Base-by-base conservation (phyloP, 306 rosid species). In the Malus sylvestris region DNA sequence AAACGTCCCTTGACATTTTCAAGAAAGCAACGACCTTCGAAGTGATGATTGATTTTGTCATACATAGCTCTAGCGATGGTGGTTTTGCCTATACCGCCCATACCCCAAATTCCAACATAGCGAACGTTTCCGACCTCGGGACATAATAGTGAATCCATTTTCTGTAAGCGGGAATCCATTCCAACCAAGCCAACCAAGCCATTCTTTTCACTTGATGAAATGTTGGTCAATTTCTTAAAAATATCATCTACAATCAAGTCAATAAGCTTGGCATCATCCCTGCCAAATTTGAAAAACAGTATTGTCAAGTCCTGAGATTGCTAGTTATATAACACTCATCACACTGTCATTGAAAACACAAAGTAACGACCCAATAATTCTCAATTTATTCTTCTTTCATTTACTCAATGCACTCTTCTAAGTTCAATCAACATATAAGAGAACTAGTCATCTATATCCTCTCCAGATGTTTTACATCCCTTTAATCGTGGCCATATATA, bases 71-170 rank as follows among this genome's bases (percentile, higher is more conserved):
- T 62, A 4, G 80, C 84, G 1, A 80, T 52, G 49, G 84, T 80
- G 13, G 80, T 80, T n/a, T 80, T 80, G 1, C 84, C 84, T 20
- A 81, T 40, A 10, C 84, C 84, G 1, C 84, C 81, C 84, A 81
- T 76, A 40, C 84, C 84, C 71, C 80, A 81, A 33, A 81, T 81
- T 20, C 84, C 80, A 76, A 75, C 53, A 29, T 40, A 23, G 0
- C 38, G 55, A 27, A 69, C 44, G 32, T 81, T 62, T 25, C 20
- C 67, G 30, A 42, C 10, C 2, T 19, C 55, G 2, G 51, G 10
- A 40, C 27, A 42, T 15, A 70, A 22, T 4, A 55, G 65, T 20
- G 9, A 46, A 1, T 71, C 53, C 19, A 76, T 14, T 70, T 65
- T 7, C 16, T 44, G 13, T 18, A 76, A 38, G 44, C 68, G 77